Conservation (phyloP, 208 protist genomes). For the Leishmania arabica region DNA sequence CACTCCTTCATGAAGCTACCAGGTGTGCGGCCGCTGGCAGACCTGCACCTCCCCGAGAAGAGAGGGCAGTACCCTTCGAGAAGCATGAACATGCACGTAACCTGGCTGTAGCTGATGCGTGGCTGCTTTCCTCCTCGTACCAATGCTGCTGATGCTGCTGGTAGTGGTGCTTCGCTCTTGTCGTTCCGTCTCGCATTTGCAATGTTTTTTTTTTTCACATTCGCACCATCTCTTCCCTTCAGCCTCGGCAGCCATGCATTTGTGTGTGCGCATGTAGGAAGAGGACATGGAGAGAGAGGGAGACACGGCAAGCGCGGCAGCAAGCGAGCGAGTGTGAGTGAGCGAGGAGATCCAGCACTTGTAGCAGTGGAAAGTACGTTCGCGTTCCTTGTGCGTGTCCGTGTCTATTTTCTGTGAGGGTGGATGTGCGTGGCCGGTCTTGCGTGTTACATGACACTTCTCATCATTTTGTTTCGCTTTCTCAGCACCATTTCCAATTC, state of each 20-base stretch:
- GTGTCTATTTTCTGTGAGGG: neutral
- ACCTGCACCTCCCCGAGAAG: neutral
- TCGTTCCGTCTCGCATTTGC: neutral
- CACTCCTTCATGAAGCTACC: neutral
- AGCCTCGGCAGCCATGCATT: neutral
- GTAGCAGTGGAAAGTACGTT: neutral
- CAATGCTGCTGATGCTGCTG: constrained; percentile 3
- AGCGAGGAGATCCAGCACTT: neutral
- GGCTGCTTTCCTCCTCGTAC: constrained; percentile 4
- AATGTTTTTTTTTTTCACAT: constrained; percentile 1
- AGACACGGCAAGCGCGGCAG: neutral
- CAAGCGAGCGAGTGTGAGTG: neutral
- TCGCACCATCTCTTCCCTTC: neutral
- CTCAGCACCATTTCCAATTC: neutral
- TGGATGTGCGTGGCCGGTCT: neutral
- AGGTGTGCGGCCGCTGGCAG: neutral
- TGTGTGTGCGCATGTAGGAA: neutral
- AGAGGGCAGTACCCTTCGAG: neutral
- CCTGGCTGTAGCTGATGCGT: neutral
- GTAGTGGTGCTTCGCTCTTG: neutral
- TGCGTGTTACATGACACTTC: neutral
- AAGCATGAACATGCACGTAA: neutral
- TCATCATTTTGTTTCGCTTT: neutral
- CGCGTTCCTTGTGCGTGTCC: neutral
- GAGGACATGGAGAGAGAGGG: neutral